Conservation (phyloP, 2,329 filamentous ascomycete genomes). For the Fusarium kyushuense region DNA sequence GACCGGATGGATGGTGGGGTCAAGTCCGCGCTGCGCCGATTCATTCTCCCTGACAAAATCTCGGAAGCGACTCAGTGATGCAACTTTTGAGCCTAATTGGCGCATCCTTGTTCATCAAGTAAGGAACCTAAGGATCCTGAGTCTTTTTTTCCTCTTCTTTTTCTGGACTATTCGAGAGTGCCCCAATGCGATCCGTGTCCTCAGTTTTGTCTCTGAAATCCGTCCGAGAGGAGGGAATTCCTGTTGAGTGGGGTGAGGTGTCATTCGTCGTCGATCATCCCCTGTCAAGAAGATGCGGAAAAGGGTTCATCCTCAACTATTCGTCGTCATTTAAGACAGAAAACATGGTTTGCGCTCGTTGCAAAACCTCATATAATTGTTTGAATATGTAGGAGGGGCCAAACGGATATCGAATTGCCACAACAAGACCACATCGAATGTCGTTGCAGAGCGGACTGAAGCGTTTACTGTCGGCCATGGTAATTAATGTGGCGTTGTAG, state of each 20-base stretch:
- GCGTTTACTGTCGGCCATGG: constrained; percentile 19
- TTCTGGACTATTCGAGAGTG: constrained; percentile 25
- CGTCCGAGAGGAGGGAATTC: constrained; percentile 27
- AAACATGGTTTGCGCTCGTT: constrained; percentile 21
- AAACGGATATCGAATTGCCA: constrained; percentile 7
- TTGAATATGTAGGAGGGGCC: neutral
- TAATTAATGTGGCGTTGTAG: constrained; percentile 33
- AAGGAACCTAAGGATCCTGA: constrained; percentile 38
- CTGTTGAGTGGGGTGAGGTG: constrained; percentile 27
- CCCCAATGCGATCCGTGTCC: constrained; percentile 6
- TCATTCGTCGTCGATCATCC: constrained; percentile 42
- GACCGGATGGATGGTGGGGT: constrained; percentile 32
- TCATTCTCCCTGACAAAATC: constrained; percentile 47
- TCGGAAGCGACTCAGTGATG: constrained; percentile 46
- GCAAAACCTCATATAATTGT: constrained; percentile 3
- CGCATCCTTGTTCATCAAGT: constrained; percentile 16
- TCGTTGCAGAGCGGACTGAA: constrained; percentile 16
- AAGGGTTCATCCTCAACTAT: constrained; percentile 19
- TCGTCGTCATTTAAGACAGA: constrained; percentile 25
- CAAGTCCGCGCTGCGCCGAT: constrained; percentile 34
- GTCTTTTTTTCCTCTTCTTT: constrained; percentile 37
- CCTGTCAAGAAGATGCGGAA: constrained; percentile 32
- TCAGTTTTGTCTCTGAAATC: constrained; percentile 27
- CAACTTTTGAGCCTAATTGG: constrained; percentile 40
- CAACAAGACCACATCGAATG: constrained; percentile 1